These are phyloP conservation scores for Maudiozyma serrabonitensis DNA, from an alignment of 805 yeast species.

Conservation along the genomic window DNA sequence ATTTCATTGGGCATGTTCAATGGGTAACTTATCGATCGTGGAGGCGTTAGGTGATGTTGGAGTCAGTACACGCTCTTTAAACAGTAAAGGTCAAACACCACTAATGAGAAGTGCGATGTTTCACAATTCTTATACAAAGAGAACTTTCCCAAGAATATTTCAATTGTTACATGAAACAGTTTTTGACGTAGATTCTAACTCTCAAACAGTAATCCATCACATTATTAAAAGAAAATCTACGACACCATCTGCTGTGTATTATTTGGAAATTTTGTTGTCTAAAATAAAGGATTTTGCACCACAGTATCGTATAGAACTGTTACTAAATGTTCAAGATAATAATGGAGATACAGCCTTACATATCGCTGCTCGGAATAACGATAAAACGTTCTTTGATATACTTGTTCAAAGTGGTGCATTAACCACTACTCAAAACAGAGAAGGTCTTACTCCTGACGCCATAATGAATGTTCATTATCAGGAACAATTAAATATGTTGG, in stretches of 20 bases:
- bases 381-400: conserved; percentile 32
- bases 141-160: conserved; percentile 70
- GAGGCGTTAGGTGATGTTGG: conserved; percentile 69
- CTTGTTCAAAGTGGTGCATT: conserved; percentile 23
- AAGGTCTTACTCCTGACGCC: conserved; percentile 22
- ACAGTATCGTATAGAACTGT: conserved; percentile 48
- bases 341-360: conserved; percentile 90
- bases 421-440: conserved; percentile 40
- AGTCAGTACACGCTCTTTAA: conserved; percentile 47
- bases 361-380: conserved; percentile 67
- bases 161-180: conserved; percentile 68
- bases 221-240: conserved; percentile 64
- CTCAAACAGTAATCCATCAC: conserved; percentile 78
- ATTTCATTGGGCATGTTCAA: conserved; percentile 96
- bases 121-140: conserved; percentile 75
- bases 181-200: conserved; percentile 64
- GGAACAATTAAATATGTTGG: conserved; percentile 4
- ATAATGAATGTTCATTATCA: conserved; percentile 32
- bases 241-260: conserved; percentile 73
- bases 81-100: conserved; percentile 77
- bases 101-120: conserved; percentile 75
- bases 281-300: conserved; percentile 60
- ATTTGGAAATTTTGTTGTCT: conserved; percentile 64
- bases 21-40: conserved; percentile 74
- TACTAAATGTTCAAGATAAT: conserved; percentile 53